Conservation (phyloP, 176 grass and related monocot species). For the Oryza officinalis region DNA sequence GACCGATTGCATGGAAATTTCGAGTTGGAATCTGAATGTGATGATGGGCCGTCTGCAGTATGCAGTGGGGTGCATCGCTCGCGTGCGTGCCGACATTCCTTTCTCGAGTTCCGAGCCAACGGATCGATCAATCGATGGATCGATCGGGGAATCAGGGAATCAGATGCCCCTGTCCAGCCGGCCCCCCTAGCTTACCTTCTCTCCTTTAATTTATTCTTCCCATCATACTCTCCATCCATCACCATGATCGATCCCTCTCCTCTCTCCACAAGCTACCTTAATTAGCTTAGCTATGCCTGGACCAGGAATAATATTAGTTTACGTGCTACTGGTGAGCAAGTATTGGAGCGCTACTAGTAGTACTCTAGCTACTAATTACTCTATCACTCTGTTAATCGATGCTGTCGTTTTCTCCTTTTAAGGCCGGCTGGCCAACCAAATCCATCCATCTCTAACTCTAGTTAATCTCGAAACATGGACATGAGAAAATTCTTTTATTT, state of each 20-base stretch:
- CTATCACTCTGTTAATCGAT: background rate
- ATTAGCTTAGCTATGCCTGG: background rate
- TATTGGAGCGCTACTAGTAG: background rate
- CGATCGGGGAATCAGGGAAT: constrained; percentile 32
- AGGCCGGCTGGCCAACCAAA: constrained; percentile 8
- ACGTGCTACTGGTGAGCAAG: background rate
- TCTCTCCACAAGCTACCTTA: constrained; percentile 14
- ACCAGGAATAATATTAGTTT: constrained; percentile 31
- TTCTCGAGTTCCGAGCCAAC: constrained; percentile 46
- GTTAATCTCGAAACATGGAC: background rate
- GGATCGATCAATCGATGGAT: constrained; percentile 27
- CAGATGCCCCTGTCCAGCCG: constrained; percentile 20
- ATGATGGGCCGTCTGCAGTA: background rate
- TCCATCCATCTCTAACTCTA: background rate
- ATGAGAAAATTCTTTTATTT: no score
- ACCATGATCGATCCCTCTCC: background rate
- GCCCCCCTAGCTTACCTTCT: constrained; percentile 8
- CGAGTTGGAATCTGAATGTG: background rate
- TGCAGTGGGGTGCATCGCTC: background rate
- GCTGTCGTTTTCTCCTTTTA: constrained; percentile 22
- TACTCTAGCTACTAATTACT: no score
- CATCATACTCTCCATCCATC: background rate
- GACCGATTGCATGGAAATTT: background rate
- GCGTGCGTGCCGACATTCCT: constrained; percentile 37
- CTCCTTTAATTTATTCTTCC: constrained; percentile 42